phyloP scores from a whole-genome alignment of 31 red algal species.

The Asparagopsis taxiformis region DNA sequence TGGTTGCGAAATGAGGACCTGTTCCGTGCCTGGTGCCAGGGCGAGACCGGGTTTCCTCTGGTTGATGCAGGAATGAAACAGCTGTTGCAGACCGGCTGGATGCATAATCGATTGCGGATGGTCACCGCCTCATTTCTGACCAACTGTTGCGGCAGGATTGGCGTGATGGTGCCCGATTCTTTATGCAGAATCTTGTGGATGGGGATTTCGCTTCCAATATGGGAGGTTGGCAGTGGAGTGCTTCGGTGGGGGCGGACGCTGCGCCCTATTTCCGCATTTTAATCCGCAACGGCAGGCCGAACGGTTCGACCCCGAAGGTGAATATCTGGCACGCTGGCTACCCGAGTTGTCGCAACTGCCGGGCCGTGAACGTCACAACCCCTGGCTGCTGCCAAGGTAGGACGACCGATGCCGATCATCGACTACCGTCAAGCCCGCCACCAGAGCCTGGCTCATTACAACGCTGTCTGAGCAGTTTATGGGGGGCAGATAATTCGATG shows the following conservation, averaged over 20 bases:
- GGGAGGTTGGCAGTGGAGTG: slow-evolving; percentile 24
- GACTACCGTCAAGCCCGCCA: too few species aligned
- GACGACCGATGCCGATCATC: too few species aligned
- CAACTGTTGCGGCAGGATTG: slow-evolving; percentile 43
- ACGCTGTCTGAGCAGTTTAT: too few species aligned
- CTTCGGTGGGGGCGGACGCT: slow-evolving; percentile 11
- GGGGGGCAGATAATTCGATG: too few species aligned
- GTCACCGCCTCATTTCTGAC: slow-evolving; percentile 20
- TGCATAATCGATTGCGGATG: slow-evolving; percentile 56
- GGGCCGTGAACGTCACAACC: too few species aligned
- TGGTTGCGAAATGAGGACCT: not conserved
- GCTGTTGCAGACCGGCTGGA: slow-evolving; percentile 42
- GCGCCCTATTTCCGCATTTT: slow-evolving; percentile 44
- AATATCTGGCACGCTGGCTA: not conserved
- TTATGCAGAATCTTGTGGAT: slow-evolving; percentile 6
- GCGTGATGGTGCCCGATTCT: slow-evolving; percentile 8
- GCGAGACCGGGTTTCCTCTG: slow-evolving; percentile 8
- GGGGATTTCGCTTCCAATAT: slow-evolving; percentile 7
- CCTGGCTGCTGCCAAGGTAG: too few species aligned
- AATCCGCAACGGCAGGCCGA: slow-evolving; percentile 12
- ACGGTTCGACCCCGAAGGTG: not conserved
- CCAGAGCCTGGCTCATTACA: too few species aligned
- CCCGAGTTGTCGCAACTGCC: too few species aligned
- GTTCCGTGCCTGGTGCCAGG: slow-evolving; percentile 1
- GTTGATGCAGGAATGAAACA: slow-evolving; percentile 53